Evolutionary conservation across 73 alveolate genomes (phyloP).

Genomic region (Loxodes magnus): DNA sequence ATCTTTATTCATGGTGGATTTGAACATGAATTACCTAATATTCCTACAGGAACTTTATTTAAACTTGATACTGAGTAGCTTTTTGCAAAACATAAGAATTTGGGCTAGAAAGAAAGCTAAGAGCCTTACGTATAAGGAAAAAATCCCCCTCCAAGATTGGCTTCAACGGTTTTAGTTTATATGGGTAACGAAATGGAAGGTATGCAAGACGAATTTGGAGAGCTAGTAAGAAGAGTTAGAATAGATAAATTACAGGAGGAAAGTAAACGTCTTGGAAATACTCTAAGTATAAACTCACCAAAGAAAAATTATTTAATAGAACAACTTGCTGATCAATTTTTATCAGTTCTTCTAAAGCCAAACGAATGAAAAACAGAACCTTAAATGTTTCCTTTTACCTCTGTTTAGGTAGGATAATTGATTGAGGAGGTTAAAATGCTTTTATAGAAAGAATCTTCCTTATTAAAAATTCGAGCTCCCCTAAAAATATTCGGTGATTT

Average conservation of each 20-base stretch:
- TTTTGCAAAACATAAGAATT: slow-evolving; percentile 50
- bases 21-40: slow-evolving; percentile 76
- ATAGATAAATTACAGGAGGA: slow-evolving; percentile 65
- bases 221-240: slow-evolving; percentile 45
- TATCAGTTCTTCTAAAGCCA: slow-evolving; percentile 29
- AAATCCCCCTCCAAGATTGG: slow-evolving; percentile 38
- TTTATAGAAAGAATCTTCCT: slow-evolving; percentile 33
- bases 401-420: slow-evolving; percentile 37
- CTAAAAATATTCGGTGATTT: slow-evolving; percentile 81
- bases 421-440: slow-evolving; percentile 13
- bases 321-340: slow-evolving; percentile 29
- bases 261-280: slow-evolving; percentile 54
- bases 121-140: slow-evolving; percentile 17
- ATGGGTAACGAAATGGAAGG: slow-evolving; percentile 8
- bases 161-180: slow-evolving; percentile 13
- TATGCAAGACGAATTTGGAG: slow-evolving; percentile 24
- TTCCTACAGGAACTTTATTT: slow-evolving; percentile 71
- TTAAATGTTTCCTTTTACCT: slow-evolving; percentile 29
- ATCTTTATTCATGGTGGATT: slow-evolving; percentile 88
- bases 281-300: slow-evolving; percentile 40
- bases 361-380: slow-evolving; percentile 38
- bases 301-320: slow-evolving; percentile 36
- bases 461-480: slow-evolving; percentile 90
- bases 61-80: slow-evolving; percentile 57
- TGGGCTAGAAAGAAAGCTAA: slow-evolving; percentile 15